Percentiles rank a stretch among this genome's conserved stretches.
These are phyloP conservation scores for Alternaria hordeiaustralica DNA, from an alignment of 2,329 filamentous ascomycete genomes.

Conservation along the genomic window DNA sequence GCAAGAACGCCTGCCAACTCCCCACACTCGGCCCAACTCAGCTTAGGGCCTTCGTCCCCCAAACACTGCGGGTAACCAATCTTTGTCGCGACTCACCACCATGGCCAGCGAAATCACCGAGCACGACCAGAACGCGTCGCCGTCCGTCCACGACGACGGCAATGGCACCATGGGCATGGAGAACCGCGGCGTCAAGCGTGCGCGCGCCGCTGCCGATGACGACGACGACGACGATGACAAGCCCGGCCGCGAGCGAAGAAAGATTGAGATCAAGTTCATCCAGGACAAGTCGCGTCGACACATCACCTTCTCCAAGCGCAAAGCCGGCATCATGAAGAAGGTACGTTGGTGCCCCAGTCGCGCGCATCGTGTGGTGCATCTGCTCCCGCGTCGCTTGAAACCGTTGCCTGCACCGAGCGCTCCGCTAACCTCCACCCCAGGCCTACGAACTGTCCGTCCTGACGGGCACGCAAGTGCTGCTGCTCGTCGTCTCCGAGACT, in stretches of 20 bases:
- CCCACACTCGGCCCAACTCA: slow-evolving; percentile 47
- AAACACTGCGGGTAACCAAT: slow-evolving; percentile 44
- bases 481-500: slow-evolving; percentile 96
- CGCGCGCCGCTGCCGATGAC: slow-evolving; percentile 82
- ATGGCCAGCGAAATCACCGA: slow-evolving; percentile 59
- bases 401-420: slow-evolving; percentile 22
- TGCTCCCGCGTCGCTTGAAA: slow-evolving; percentile 41
- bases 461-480: slow-evolving; percentile 94
- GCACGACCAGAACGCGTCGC: slow-evolving; percentile 59
- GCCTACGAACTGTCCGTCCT: slow-evolving; percentile 97
- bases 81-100: slow-evolving; percentile 30
- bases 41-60: slow-evolving; percentile 47
- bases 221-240: slow-evolving; percentile 98
- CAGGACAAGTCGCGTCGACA: slow-evolving; percentile 99
- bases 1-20: slow-evolving; percentile 28
- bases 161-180: slow-evolving; percentile 60
- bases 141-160: slow-evolving; percentile 59
- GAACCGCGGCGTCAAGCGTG: slow-evolving; percentile 86
- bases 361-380: background rate
- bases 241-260: slow-evolving; percentile 94
- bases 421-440: slow-evolving; percentile 57
- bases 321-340: slow-evolving; percentile 99
- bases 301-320: slow-evolving; percentile 99
- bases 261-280: slow-evolving; percentile 99
- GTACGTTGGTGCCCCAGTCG: slow-evolving; percentile 62